Evolutionary conservation across 2,329 filamentous ascomycete species (phyloP), one percentile per base, ranked within the genome.

Genomic region (Pseudocercospora musae): DNA sequence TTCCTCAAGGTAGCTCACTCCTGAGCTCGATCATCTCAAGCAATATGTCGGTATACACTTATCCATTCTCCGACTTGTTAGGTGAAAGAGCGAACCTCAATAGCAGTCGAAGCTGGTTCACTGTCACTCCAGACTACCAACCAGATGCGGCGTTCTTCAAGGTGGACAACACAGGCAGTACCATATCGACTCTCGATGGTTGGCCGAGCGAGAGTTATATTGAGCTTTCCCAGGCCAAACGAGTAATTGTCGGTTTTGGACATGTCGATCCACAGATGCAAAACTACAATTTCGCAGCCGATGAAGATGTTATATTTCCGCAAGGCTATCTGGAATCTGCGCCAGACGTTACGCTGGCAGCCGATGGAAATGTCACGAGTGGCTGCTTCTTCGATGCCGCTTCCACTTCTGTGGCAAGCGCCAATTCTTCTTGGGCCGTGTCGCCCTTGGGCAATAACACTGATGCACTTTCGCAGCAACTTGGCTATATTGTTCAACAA

Each of bases 121-220:
- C 76, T 7, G 66, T 69, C 6, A 76, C 78, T 15, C 63, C 70
- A 18, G 73, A 69, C 31, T 78, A 80, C 56, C 76, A 77, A 40
- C 84, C 85, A 0, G 76, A 81, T 20, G 66, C 74, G 2, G 78
- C 80, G 23, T 89, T 87, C 68, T 87, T 84, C 5, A 76, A 78
- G 0, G 70, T 79, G 8, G 69, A 73, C 27, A 68, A 76, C 44
- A 53, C 68, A 10, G 67, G 74, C 2, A 76, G 78, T 18, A 68
- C 73, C 7, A 48, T 71, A 1, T 78, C 78, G 20, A 88, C 86
- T 0, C 70, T 78, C 0, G 80, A 87, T 73, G 87, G 87, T 10
- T 89, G 87, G 87, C 87, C 87, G 0, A 83, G 81, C n/a, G 82
- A 85, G 66, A 79, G 80, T 20, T 86, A 81, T 66, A 73, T 88